Conservation (phyloP, 2,329 filamentous ascomycete genomes). For the Scortechinia acanthostroma region DNA sequence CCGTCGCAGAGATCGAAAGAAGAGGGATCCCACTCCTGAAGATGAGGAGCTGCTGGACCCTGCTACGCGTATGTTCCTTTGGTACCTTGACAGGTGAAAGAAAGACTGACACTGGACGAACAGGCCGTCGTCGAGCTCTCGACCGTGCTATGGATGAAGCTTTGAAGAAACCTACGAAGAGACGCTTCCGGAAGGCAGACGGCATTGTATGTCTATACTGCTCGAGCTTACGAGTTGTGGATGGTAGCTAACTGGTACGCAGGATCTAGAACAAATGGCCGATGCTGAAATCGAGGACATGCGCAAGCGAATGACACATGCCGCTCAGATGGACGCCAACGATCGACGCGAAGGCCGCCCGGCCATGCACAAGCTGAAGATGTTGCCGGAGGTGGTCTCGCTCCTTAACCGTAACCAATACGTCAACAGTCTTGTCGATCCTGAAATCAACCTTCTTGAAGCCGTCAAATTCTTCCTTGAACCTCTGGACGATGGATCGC, state of each 20-base stretch:
- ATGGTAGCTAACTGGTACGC: conserved; percentile 3
- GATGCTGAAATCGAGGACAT: conserved; percentile 85
- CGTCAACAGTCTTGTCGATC: conserved; percentile 78
- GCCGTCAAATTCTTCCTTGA: conserved; percentile 96
- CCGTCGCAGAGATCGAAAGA: conserved; percentile 37
- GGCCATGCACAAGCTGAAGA: conserved; percentile 85
- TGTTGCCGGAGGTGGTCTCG: conserved; percentile 82
- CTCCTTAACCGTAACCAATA: conserved; percentile 85
- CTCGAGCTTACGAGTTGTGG: conserved; percentile 10
- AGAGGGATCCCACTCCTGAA: conserved; percentile 20
- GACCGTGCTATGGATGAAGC: conserved; percentile 83
- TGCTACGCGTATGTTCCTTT: conserved; percentile 34
- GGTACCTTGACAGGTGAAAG: conserved; percentile 59
- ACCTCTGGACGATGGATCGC: conserved; percentile 83
- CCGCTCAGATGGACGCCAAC: conserved; percentile 78
- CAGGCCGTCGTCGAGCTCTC: conserved; percentile 75
- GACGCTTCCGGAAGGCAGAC: conserved; percentile 70
- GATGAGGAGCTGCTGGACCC: conserved; percentile 39
- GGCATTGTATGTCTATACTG: conserved; percentile 77
- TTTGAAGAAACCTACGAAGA: conserved; percentile 71
- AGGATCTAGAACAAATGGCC: conserved; percentile 85
- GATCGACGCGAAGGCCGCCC: conserved; percentile 74
- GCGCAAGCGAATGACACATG: conserved; percentile 82
- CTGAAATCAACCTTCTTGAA: conserved; percentile 89
- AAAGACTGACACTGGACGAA: conserved; percentile 73